Evolutionary conservation across 1,284 basidiomycete genomes (phyloP).

Genomic region (Mycena sp.): DNA sequence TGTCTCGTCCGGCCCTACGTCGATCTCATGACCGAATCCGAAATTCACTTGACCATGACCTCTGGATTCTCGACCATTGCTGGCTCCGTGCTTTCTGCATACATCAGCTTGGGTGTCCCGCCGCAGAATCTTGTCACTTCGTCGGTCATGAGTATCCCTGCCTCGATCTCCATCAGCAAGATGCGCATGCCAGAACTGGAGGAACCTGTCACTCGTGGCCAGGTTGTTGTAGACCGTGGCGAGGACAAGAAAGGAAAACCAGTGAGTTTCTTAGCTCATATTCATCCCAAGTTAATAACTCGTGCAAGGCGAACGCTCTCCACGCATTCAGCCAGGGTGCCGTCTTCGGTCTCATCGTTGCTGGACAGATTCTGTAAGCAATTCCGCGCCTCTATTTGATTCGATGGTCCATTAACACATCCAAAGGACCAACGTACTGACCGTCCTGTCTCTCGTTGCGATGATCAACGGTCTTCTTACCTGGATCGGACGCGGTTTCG

Average conservation of each 20-base stretch:
- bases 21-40: conserved; percentile 88
- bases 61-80: conserved; percentile 94
- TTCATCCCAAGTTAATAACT: conserved; percentile 8
- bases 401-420: conserved; percentile 4
- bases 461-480: conserved; percentile 88
- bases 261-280: conserved; percentile 39
- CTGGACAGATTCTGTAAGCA: conserved; percentile 83
- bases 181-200: conserved; percentile 86
- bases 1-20: conserved; percentile 89
- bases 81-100: conserved; percentile 88
- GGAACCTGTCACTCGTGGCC: conserved; percentile 87
- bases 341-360: conserved; percentile 85
- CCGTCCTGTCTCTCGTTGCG: conserved; percentile 83
- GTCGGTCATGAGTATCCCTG: conserved; percentile 94
- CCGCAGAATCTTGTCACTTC: conserved; percentile 88
- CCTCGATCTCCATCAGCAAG: conserved; percentile 92
- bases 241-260: conserved; percentile 60
- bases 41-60: conserved; percentile 84
- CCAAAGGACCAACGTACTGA: conserved; percentile 77
- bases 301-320: conserved; percentile 77
- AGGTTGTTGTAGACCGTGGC: conserved; percentile 81
- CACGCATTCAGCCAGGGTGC: conserved; percentile 93
- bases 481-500: conserved; percentile 90
- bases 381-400: background rate
- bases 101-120: conserved; percentile 86